Conservation (phyloP, 2,329 filamentous ascomycete species). For the Pleurostoma richardsiae region DNA sequence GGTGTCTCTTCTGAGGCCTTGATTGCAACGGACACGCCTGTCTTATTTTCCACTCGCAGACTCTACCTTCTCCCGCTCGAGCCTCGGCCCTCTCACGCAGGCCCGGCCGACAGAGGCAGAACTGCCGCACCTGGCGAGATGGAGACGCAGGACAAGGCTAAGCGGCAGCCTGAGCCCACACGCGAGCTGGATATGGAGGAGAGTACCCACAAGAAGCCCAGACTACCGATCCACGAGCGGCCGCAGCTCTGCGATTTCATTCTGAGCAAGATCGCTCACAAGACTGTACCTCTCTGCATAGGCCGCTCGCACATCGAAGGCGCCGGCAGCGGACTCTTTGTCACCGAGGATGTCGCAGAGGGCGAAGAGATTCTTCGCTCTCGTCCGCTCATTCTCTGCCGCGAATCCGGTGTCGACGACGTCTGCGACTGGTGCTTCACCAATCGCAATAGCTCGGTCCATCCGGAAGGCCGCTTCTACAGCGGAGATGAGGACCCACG, state of each 20-base stretch:
- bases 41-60: no score
- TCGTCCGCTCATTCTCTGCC: slow-evolving; percentile 9
- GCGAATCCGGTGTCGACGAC: slow-evolving; percentile 7
- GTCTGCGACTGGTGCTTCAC: slow-evolving; percentile 21
- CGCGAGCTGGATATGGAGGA: no score
- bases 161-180: no score
- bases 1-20: no score
- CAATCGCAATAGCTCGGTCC: slow-evolving; percentile 6
- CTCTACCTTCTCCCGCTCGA: no score
- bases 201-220: no score
- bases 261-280: not conserved
- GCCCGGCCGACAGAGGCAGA: no score
- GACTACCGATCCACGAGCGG: slow-evolving; percentile 3
- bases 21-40: no score
- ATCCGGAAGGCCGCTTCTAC: slow-evolving; percentile 5
- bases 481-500: not conserved
- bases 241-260: slow-evolving; percentile 5
- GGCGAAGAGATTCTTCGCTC: slow-evolving; percentile 20
- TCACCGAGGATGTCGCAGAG: slow-evolving; percentile 6
- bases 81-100: no score
- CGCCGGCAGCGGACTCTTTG: slow-evolving; percentile 19
- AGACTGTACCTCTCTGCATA: slow-evolving; percentile 1
- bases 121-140: no score
- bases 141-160: no score
- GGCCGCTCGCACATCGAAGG: slow-evolving; percentile 10